Evolutionary conservation across 2,329 filamentous ascomycete species (phyloP).

Genomic region (Epichloe aotearoae): DNA sequence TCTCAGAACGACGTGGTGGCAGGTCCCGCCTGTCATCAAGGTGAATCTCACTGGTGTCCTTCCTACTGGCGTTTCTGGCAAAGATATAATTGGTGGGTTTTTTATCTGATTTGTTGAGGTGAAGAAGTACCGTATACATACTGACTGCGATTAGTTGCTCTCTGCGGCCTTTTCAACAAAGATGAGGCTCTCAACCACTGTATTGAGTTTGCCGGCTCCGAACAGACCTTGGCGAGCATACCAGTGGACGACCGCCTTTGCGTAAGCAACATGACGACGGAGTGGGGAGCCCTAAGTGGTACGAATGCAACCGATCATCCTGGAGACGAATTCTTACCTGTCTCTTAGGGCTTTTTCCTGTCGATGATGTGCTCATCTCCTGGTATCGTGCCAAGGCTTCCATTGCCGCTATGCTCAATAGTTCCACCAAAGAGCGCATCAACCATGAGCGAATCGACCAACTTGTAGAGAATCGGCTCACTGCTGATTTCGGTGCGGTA

Average conservation of each 20-base stretch:
- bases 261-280: conserved; percentile 61
- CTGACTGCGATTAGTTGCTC: conserved; percentile 54
- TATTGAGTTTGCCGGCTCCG: conserved; percentile 74
- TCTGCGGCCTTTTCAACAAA: conserved; percentile 75
- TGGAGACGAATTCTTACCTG: background rate
- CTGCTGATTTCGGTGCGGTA: conserved; percentile 60
- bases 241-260: conserved; percentile 61
- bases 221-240: conserved; percentile 62
- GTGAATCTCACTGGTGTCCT: conserved; percentile 65
- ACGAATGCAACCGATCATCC: too few species aligned
- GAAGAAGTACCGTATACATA: conserved; percentile 25
- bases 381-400: conserved; percentile 75
- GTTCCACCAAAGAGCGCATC: conserved; percentile 42
- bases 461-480: conserved; percentile 51
- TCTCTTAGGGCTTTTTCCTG: conserved; percentile 45
- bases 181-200: conserved; percentile 87
- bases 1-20: conserved; percentile 65
- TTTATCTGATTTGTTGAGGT: too few species aligned
- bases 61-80: conserved; percentile 50
- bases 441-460: conserved; percentile 61
- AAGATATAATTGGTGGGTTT: too few species aligned
- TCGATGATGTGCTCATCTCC: conserved; percentile 55
- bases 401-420: conserved; percentile 44
- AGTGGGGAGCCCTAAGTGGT: conserved; percentile 54
- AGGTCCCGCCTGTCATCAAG: conserved; percentile 72